Conservation (phyloP, 768 basidiomycete species). For the Phlebiopsis flavidoalba region DNA sequence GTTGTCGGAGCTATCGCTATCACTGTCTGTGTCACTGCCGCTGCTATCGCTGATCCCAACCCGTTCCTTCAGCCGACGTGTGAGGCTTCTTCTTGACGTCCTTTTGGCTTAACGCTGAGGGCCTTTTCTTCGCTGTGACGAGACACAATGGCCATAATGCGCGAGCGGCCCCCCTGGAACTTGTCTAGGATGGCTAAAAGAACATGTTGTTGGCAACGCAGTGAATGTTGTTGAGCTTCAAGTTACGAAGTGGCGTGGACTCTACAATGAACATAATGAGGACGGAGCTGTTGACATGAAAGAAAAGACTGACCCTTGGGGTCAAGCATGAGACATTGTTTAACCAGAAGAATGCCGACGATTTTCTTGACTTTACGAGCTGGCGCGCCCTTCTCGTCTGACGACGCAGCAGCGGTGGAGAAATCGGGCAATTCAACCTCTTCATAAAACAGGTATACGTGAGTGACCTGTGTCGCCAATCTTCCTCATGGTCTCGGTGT, state of each 20-base stretch:
- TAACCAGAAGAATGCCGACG: constrained; percentile 76
- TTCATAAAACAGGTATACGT: constrained; percentile 77
- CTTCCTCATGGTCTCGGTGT: constrained; percentile 67
- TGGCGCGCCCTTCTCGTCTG: constrained; percentile 30
- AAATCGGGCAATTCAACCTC: constrained; percentile 57
- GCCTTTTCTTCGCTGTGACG: constrained; percentile 71
- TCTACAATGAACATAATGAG: constrained; percentile 63
- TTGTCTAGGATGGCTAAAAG: constrained; percentile 75
- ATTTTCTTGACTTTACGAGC: constrained; percentile 62
- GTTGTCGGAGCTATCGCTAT: constrained; percentile 17
- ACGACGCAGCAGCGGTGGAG: constrained; percentile 7
- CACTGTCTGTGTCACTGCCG: constrained; percentile 4
- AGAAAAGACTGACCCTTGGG: constrained; percentile 1
- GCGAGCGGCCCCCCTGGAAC: constrained; percentile 82
- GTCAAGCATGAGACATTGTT: constrained; percentile 35
- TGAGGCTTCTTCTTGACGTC: constrained; percentile 72
- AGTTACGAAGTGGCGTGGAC: constrained; percentile 66
- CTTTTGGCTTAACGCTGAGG: constrained; percentile 67
- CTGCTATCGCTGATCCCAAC: constrained; percentile 59
- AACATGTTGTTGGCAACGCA: constrained; percentile 79
- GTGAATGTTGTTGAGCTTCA: constrained; percentile 75
- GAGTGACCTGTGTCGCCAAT: constrained; percentile 80
- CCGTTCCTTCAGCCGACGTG: constrained; percentile 64
- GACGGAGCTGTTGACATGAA: constrained; percentile 45
- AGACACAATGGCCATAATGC: constrained; percentile 83